phyloP scores from a whole-genome alignment of 2,329 filamentous ascomycete species.

The Colletotrichum filicis region DNA sequence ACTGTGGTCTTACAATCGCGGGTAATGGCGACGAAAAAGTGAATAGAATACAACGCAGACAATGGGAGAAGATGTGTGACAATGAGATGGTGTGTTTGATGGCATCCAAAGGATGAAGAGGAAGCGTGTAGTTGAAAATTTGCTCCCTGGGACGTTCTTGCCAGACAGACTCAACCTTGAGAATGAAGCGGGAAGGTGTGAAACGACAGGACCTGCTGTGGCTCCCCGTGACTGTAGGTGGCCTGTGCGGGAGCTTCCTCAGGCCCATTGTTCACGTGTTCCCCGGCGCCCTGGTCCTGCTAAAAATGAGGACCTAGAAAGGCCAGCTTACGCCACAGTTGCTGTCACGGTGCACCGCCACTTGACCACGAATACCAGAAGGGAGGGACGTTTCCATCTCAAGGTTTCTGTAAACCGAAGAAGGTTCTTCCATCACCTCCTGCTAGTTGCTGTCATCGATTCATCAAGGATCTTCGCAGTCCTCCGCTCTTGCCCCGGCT shows the following conservation, averaged over 20 bases:
- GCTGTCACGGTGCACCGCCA: constrained; percentile 16
- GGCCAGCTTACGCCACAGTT: constrained; percentile 17
- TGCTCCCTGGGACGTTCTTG: constrained; percentile 29
- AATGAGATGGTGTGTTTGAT: constrained; percentile 16
- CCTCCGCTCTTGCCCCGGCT: not conserved
- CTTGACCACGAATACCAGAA: not conserved
- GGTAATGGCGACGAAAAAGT: not conserved
- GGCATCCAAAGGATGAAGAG: constrained; percentile 8
- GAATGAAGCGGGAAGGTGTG: constrained; percentile 31
- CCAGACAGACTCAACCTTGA: constrained; percentile 20
- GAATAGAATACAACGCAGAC: constrained; percentile 8
- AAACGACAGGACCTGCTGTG: constrained; percentile 23
- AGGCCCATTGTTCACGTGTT: constrained; percentile 27
- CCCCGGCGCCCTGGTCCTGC: not conserved
- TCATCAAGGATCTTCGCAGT: not conserved
- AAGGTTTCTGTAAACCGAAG: not conserved
- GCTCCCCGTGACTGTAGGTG: constrained; percentile 14
- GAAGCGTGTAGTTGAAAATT: constrained; percentile 26
- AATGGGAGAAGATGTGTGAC: not conserved
- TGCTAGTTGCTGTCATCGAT: not conserved
- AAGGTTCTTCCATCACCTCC: not conserved
- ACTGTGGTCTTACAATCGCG: constrained; percentile 10
- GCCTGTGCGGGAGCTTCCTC: constrained; percentile 22
- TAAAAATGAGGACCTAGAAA: not conserved
- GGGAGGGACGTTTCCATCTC: not conserved